A percentile compares a stretch with the other conserved stretches of the same genome.
These are phyloP conservation scores for Trypanosoma lewisi DNA, from an alignment of 208 protist genomes.

Conservation along the genomic window DNA sequence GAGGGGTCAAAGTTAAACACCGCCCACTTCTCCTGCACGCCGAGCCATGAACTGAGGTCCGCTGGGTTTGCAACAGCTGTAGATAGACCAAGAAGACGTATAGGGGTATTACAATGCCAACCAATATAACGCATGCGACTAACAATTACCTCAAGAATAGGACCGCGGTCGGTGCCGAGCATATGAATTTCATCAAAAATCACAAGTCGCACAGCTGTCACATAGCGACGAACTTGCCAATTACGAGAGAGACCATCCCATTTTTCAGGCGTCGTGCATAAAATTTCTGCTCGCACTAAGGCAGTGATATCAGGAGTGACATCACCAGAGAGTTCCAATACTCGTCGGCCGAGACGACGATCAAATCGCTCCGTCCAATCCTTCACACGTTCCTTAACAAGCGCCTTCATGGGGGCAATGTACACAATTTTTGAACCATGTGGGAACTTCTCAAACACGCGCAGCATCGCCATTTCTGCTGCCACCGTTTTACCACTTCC, in stretches of 20 bases:
- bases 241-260: constrained; percentile 99
- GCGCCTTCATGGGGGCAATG: constrained; percentile 99
- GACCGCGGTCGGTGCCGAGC: constrained; percentile 98
- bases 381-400: constrained; percentile 98
- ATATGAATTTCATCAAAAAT: constrained; percentile 99
- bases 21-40: constrained; percentile 90
- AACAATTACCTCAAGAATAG: constrained; percentile 99
- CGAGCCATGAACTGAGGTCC: constrained; percentile 98
- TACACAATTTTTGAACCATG: constrained; percentile 96
- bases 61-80: constrained; percentile 98
- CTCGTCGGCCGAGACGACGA: constrained; percentile 83
- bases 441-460: constrained; percentile 88
- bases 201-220: constrained; percentile 94
- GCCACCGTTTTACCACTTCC: constrained; percentile 98
- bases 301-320: constrained; percentile 92
- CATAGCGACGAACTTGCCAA: constrained; percentile 97
- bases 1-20: constrained; percentile 99
- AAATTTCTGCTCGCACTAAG: constrained; percentile 94
- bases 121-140: constrained; percentile 98
- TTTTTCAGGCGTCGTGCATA: constrained; percentile 99
- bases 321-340: constrained; percentile 99
- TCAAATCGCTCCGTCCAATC: constrained; percentile 96
- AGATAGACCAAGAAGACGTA: constrained; percentile 98
- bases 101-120: constrained; percentile 85
- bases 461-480: constrained; percentile 98